These are phyloP conservation scores for Salix brachista DNA, from an alignment of 345 rosid species.

Conservation along the genomic window DNA sequence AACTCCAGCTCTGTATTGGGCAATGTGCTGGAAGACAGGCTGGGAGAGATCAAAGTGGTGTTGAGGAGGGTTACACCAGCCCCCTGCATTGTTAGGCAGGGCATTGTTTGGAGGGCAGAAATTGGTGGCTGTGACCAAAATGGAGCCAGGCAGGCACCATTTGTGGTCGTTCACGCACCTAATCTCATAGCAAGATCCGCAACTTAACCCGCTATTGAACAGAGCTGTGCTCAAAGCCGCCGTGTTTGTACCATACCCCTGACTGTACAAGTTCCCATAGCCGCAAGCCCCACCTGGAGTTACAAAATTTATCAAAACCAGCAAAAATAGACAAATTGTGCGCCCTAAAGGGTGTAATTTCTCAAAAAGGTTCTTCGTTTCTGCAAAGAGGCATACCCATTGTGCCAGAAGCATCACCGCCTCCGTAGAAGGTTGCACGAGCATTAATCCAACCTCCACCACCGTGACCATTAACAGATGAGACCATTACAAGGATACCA, in stretches of 20 bases:
- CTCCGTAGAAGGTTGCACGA: conserved; percentile 28
- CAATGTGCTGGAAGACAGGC: conserved; percentile 26
- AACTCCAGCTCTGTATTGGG: conserved; percentile 23
- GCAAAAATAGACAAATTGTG: not conserved
- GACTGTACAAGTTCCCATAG: conserved; percentile 24
- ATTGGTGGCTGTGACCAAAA: conserved; percentile 28
- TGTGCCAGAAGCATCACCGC: conserved; percentile 32
- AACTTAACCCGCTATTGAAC: conserved; percentile 25
- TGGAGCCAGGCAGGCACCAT: conserved; percentile 29
- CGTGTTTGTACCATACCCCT: conserved; percentile 28
- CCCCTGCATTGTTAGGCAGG: conserved; percentile 23
- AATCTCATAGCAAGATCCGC: conserved; percentile 25
- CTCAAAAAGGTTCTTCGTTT: not conserved
- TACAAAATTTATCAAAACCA: not conserved
- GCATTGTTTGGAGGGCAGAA: conserved; percentile 33
- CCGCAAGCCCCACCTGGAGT: conserved; percentile 27
- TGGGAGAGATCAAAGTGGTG: conserved; percentile 27
- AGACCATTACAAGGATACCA: conserved; percentile 49
- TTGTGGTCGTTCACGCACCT: conserved; percentile 11
- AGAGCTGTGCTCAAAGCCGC: conserved; percentile 29
- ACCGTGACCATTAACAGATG: conserved; percentile 44
- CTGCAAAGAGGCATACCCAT: conserved; percentile 13
- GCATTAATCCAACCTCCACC: conserved; percentile 22
- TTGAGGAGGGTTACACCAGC: conserved; percentile 28
- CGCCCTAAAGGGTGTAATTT: not conserved